A percentile compares a stretch with the other conserved stretches of the same genome.
These are phyloP conservation scores for Saccharomycopsis lassenensis DNA, from an alignment of 805 yeast genomes.

Conservation along the genomic window DNA sequence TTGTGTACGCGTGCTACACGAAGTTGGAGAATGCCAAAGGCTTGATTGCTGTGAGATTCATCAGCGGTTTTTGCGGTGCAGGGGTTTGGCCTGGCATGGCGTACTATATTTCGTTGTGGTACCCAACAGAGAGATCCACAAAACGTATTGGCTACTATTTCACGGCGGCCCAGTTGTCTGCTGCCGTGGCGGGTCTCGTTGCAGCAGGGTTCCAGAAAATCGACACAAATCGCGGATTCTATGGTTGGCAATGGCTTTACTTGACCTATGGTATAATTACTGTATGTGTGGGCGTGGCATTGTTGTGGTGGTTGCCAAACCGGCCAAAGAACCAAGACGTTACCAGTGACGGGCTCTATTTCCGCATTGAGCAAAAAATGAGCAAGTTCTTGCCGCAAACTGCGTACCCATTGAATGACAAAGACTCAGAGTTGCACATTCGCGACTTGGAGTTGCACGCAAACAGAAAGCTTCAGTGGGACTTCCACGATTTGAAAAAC, in stretches of 20 bases:
- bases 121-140: constrained; percentile 68
- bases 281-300: constrained; percentile 45
- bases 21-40: constrained; percentile 48
- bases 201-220: constrained; percentile 82
- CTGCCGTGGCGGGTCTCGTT: constrained; percentile 80
- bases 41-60: constrained; percentile 57
- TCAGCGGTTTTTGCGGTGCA: constrained; percentile 70
- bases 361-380: constrained; percentile 15
- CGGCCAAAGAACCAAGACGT: constrained; percentile 47
- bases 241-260: constrained; percentile 86
- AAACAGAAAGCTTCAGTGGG: constrained; percentile 38
- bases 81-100: constrained; percentile 91
- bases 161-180: constrained; percentile 86
- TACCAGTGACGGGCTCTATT: too few species aligned
- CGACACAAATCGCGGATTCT: constrained; percentile 57
- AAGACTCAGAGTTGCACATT: constrained; percentile 47
- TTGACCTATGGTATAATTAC: constrained; percentile 67
- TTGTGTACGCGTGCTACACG: constrained; percentile 65
- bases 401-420: constrained; percentile 36
- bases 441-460: constrained; percentile 49
- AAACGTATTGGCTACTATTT: constrained; percentile 78
- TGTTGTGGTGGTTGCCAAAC: constrained; percentile 83
- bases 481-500: constrained; percentile 41
- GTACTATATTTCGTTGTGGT: constrained; percentile 75
- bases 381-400: constrained; percentile 20